Evolutionary conservation across 306 rosid species (phyloP).

Genomic region (Sechiopsis laciniata): DNA sequence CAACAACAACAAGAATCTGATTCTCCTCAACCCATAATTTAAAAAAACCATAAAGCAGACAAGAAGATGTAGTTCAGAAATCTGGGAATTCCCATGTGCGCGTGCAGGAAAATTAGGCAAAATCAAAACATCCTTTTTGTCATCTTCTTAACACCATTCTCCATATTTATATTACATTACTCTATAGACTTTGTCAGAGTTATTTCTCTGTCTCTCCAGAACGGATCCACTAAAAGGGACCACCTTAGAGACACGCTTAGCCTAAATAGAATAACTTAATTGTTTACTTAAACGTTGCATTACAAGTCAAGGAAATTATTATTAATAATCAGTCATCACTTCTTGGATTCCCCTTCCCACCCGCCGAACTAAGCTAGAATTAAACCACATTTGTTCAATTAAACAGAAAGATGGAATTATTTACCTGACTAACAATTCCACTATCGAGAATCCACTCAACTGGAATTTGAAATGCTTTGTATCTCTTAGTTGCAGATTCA

Average conservation of each 20-base stretch:
- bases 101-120: conserved; percentile 37
- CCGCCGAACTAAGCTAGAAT: background rate
- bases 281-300: background rate
- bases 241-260: background rate
- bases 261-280: conserved; percentile 14
- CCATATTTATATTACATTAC: conserved; percentile 20
- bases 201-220: conserved; percentile 23
- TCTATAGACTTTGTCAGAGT: conserved; percentile 25
- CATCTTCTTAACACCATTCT: conserved; percentile 36
- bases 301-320: background rate
- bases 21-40: conserved; percentile 24
- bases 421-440: conserved; percentile 79
- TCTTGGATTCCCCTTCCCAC: conserved; percentile 17
- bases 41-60: conserved; percentile 32
- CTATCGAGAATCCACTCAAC: conserved; percentile 90
- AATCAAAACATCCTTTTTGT: conserved; percentile 37
- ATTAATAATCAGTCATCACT: conserved; percentile 4
- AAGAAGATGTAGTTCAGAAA: conserved; percentile 32
- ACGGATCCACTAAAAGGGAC: conserved; percentile 20
- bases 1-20: conserved; percentile 34
- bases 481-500: conserved; percentile 76
- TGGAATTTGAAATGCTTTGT: conserved; percentile 70
- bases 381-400: background rate
- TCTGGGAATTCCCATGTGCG: conserved; percentile 44
- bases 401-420: background rate